Evolutionary conservation across 192 early-diverging fungal species (phyloP).

Genomic region (Dimargaris xerosporica): DNA sequence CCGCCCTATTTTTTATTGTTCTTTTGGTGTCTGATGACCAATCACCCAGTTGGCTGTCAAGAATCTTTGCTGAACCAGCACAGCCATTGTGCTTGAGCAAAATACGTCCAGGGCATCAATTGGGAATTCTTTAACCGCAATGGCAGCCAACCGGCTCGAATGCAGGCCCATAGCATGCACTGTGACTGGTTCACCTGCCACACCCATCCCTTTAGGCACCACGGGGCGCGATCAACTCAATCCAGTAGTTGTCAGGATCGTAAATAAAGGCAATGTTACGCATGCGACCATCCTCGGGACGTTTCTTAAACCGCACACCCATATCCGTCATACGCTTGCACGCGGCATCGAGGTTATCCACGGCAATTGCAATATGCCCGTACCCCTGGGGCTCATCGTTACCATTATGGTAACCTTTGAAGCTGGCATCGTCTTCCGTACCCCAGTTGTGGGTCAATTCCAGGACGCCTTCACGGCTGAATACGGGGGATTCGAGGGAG

Average conservation of each 20-base stretch:
- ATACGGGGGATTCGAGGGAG: conserved; percentile 25
- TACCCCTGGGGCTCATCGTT: conserved; percentile 62
- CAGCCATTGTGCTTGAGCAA: too few relatives aligned
- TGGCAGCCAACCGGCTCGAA: too few relatives aligned
- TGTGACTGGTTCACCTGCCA: too few relatives aligned
- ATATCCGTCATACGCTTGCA: conserved; percentile 55
- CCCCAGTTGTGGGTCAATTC: conserved; percentile 83
- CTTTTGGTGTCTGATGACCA: too few relatives aligned
- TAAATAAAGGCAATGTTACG: conserved; percentile 69
- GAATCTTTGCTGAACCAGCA: too few relatives aligned
- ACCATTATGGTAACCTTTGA: conserved; percentile 47
- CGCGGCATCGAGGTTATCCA: conserved; percentile 62
- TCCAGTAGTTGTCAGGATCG: conserved; percentile 77
- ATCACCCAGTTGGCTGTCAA: too few relatives aligned
- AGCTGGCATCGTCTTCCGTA: conserved; percentile 45
- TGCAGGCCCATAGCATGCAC: too few relatives aligned
- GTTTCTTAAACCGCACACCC: conserved; percentile 63
- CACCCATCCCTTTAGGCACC: too few relatives aligned
- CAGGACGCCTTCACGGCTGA: conserved; percentile 51
- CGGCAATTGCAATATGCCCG: conserved; percentile 67
- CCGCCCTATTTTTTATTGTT: too few relatives aligned
- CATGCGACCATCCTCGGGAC: conserved; percentile 57
- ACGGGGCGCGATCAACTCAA: conserved; percentile 29
- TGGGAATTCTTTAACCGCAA: too few relatives aligned
- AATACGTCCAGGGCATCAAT: too few relatives aligned